Conservation (phyloP, 805 yeast genomes). For the Ogataea corticis region DNA sequence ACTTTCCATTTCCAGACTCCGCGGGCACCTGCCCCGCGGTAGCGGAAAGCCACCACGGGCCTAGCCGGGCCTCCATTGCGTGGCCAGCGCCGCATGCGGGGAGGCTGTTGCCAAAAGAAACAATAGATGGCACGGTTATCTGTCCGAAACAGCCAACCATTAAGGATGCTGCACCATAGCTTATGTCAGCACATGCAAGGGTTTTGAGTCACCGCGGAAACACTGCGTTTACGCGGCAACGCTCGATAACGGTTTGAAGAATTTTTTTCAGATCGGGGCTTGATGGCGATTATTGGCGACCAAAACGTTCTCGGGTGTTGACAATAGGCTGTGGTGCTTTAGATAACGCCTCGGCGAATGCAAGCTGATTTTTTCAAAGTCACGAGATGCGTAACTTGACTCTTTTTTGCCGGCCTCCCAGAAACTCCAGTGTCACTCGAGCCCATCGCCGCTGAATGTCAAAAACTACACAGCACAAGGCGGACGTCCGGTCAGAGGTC, state of each 20-base stretch:
- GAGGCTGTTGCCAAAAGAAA: background rate
- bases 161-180: background rate
- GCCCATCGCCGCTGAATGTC: no score
- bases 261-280: background rate
- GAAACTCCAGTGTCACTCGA: no score
- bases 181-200: background rate
- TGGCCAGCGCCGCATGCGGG: background rate
- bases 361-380: no score
- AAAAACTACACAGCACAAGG: constrained; percentile 7
- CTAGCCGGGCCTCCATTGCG: background rate
- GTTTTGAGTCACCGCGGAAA: constrained; percentile 1
- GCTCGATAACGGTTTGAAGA: background rate
- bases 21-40: background rate
- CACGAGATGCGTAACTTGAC: no score
- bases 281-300: background rate
- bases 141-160: constrained; percentile 3
- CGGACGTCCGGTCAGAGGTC: constrained; percentile 29
- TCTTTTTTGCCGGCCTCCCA: no score
- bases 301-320: no score
- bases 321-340: no score
- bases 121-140: background rate
- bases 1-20: background rate
- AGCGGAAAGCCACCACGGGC: background rate
- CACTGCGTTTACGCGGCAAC: background rate
- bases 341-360: no score